A percentile compares a stretch with the other conserved stretches of the same genome.
These are phyloP conservation scores for Fistulinella cinereoalba DNA, from an alignment of 1,284 basidiomycete species.

Conservation along the genomic window DNA sequence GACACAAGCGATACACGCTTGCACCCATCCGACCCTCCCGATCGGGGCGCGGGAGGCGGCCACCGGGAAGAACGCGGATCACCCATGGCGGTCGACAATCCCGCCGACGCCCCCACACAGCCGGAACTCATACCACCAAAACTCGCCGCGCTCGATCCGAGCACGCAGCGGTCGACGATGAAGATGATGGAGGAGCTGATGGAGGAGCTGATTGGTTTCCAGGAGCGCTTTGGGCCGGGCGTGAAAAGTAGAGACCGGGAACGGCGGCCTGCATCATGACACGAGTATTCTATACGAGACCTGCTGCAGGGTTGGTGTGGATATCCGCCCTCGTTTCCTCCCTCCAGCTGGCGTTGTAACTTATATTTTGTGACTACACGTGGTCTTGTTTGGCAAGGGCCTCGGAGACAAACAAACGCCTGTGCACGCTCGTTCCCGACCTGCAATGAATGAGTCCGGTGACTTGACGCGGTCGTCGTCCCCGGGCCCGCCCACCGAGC, in stretches of 20 bases:
- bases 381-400: slow-evolving; percentile 30
- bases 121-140: slow-evolving; percentile 10
- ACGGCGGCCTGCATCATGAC: slow-evolving; percentile 42
- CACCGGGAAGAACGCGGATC: slow-evolving; percentile 17
- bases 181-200: slow-evolving; percentile 86
- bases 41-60: slow-evolving; percentile 15
- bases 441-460: slow-evolving; percentile 12
- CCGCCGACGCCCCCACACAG: slow-evolving; percentile 2
- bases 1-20: slow-evolving; percentile 7
- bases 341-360: not conserved
- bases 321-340: slow-evolving; percentile 8
- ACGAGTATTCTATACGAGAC: slow-evolving; percentile 9
- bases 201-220: slow-evolving; percentile 82
- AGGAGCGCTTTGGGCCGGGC: slow-evolving; percentile 76
- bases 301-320: slow-evolving; percentile 4
- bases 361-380: slow-evolving; percentile 12
- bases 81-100: slow-evolving; percentile 27
- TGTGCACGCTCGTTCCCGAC: not conserved
- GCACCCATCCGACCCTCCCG: slow-evolving; percentile 10
- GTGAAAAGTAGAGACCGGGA: slow-evolving; percentile 57
- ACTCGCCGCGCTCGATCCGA: slow-evolving; percentile 5
- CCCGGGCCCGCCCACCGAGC: slow-evolving; percentile 28
- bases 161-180: slow-evolving; percentile 48
- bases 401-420: slow-evolving; percentile 26
- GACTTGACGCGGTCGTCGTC: slow-evolving; percentile 5